A percentile compares a stretch with the other conserved stretches of the same genome.
Evolutionary conservation across 805 yeast genomes (phyloP).

Genomic region (Candida ulmi): DNA sequence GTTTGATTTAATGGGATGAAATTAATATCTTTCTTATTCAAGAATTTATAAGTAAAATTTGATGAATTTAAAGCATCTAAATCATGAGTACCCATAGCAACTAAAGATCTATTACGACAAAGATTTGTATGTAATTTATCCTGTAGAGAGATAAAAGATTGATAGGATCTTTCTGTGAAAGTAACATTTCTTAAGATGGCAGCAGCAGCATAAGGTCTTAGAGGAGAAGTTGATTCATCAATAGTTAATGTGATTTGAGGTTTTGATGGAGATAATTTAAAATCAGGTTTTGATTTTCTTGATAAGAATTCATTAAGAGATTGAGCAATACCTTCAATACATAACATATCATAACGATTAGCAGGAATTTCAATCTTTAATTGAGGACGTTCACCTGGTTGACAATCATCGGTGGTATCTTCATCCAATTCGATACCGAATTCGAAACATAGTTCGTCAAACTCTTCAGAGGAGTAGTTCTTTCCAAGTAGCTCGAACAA

Average conservation of each 20-base stretch:
- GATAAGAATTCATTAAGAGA: slow-evolving; percentile 90
- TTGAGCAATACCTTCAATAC: slow-evolving; percentile 97
- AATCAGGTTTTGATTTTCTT: slow-evolving; percentile 56
- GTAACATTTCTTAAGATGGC: slow-evolving; percentile 84
- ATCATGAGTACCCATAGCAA: slow-evolving; percentile 98
- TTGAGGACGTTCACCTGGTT: slow-evolving; percentile 89
- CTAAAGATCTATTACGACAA: slow-evolving; percentile 95
- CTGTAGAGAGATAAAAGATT: slow-evolving; percentile 91
- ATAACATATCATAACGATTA: slow-evolving; percentile 95
- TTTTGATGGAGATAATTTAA: slow-evolving; percentile 52
- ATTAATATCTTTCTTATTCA: slow-evolving; percentile 69
- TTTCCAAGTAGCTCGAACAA: slow-evolving; percentile 74
- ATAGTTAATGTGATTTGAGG: slow-evolving; percentile 65
- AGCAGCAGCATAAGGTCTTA: slow-evolving; percentile 92
- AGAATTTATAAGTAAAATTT: slow-evolving; percentile 85
- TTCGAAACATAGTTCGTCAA: slow-evolving; percentile 95
- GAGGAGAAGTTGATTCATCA: slow-evolving; percentile 61
- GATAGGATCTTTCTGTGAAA: slow-evolving; percentile 81
- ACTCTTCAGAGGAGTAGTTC: slow-evolving; percentile 75
- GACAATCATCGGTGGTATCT: slow-evolving; percentile 79
- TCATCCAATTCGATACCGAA: slow-evolving; percentile 98
- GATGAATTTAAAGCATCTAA: slow-evolving; percentile 70
- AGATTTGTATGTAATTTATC: slow-evolving; percentile 93
- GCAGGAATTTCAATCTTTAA: slow-evolving; percentile 96
- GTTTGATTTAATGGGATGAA: slow-evolving; percentile 74